Evolutionary conservation across 768 basidiomycete species (phyloP).

Genomic region (Rhodotorula taiwanensis): DNA sequence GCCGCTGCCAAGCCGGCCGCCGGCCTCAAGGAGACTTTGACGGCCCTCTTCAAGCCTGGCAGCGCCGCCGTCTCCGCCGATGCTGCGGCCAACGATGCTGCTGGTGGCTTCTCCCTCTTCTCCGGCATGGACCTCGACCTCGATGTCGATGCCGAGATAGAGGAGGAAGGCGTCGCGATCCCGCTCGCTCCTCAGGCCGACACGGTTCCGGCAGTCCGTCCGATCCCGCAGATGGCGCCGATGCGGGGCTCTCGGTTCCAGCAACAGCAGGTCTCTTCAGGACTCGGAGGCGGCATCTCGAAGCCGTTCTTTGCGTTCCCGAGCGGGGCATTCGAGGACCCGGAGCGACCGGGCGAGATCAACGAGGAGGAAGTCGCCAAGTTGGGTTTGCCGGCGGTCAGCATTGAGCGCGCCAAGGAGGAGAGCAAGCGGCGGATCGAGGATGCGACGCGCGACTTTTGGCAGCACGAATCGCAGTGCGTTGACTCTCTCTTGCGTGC

Average conservation of each 20-base stretch:
- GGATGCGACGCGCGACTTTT: slow-evolving; percentile 14
- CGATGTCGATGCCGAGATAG: slow-evolving; percentile 16
- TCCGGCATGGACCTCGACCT: slow-evolving; percentile 35
- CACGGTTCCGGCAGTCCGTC: neutral
- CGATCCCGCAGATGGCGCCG: no score
- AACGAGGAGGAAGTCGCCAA: neutral
- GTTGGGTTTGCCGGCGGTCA: neutral
- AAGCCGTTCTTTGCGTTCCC: slow-evolving; percentile 26
- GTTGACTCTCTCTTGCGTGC: neutral
- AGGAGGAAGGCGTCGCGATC: neutral
- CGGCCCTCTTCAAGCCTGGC: slow-evolving; percentile 26
- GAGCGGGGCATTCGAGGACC: neutral
- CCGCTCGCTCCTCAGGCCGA: neutral
- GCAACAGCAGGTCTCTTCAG: no score
- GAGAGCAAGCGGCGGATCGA: slow-evolving; percentile 2
- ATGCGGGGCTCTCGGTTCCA: neutral
- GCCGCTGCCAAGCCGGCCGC: neutral
- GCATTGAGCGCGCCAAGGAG: neutral
- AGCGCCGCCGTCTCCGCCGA: neutral
- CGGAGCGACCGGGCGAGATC: neutral
- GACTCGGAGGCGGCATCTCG: neutral
- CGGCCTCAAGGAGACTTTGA: slow-evolving; percentile 29
- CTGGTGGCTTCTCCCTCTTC: slow-evolving; percentile 30
- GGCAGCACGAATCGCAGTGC: slow-evolving; percentile 23
- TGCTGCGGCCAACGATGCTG: neutral